phyloP scores from a whole-genome alignment of 305 asterid species.

The Solanum hybrid region DNA sequence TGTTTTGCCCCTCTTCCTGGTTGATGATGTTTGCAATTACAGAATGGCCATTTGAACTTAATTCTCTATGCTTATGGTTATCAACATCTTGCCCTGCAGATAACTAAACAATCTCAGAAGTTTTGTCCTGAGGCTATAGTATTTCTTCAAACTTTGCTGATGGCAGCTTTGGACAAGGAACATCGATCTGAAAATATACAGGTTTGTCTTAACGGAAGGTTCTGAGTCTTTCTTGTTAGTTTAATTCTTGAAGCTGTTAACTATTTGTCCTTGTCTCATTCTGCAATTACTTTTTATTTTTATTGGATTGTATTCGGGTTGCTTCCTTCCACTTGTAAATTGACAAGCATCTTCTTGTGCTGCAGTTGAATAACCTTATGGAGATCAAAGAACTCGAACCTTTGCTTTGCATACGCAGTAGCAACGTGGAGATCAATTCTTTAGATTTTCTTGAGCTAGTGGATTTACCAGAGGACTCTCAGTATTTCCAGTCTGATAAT shows the following conservation, averaged over 20 bases:
- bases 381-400: slow-evolving; percentile 59
- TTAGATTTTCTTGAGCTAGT: slow-evolving; percentile 50
- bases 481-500: slow-evolving; percentile 50
- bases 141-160: slow-evolving; percentile 55
- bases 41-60: background rate
- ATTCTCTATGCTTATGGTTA: background rate
- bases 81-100: slow-evolving; percentile 31
- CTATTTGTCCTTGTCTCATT: background rate
- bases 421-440: slow-evolving; percentile 33
- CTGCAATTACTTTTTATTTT: background rate
- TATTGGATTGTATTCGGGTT: background rate
- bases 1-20: background rate
- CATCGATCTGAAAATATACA: slow-evolving; percentile 38
- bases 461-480: slow-evolving; percentile 74
- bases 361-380: slow-evolving; percentile 69
- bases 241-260: background rate
- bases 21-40: background rate
- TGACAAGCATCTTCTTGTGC: background rate
- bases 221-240: background rate
- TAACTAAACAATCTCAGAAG: slow-evolving; percentile 54
- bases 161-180: slow-evolving; percentile 51
- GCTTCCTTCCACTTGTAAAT: background rate
- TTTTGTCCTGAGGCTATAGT: slow-evolving; percentile 77
- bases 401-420: slow-evolving; percentile 45
- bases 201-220: slow-evolving; percentile 32